Evolutionary conservation across 2,329 filamentous ascomycete species (phyloP).

Genomic region (Penicillium digitatum): DNA sequence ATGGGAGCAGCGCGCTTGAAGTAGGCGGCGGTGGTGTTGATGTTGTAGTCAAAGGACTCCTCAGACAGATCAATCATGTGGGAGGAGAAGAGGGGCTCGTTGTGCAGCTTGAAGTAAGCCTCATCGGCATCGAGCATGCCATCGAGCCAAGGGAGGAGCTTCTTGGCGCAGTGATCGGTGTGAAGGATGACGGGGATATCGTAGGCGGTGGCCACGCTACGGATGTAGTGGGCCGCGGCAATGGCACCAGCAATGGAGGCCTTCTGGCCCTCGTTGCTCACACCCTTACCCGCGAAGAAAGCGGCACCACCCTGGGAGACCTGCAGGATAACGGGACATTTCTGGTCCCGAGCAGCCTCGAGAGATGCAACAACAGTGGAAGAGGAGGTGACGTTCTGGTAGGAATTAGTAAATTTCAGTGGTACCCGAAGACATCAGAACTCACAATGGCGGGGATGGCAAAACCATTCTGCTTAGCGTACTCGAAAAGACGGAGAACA

Average conservation of each 20-base stretch:
- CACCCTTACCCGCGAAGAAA: constrained; percentile 87
- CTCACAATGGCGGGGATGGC: constrained; percentile 77
- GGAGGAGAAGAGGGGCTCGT: constrained; percentile 87
- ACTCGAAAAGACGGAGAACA: constrained; percentile 73
- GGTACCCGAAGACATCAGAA: constrained; percentile 4
- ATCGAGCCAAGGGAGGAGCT: constrained; percentile 96
- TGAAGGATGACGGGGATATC: constrained; percentile 88
- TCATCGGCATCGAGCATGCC: constrained; percentile 94
- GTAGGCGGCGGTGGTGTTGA: constrained; percentile 87
- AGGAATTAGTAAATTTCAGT: not conserved
- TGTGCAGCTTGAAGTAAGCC: constrained; percentile 87
- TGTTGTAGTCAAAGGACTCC: constrained; percentile 85
- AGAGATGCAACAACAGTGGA: constrained; percentile 81
- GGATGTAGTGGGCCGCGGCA: constrained; percentile 90
- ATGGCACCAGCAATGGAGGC: constrained; percentile 85
- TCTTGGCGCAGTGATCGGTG: constrained; percentile 99
- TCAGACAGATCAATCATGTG: constrained; percentile 99
- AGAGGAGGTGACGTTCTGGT: constrained; percentile 82
- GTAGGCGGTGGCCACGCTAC: constrained; percentile 79
- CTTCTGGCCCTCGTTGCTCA: constrained; percentile 76
- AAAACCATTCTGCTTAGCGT: constrained; percentile 81
- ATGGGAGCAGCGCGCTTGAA: constrained; percentile 89
- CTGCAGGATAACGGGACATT: constrained; percentile 90
- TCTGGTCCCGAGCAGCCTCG: constrained; percentile 89
- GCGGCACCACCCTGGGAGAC: constrained; percentile 89